Conservation (phyloP, 176 grass and related monocot genomes). For the Oryza rufipogon region DNA sequence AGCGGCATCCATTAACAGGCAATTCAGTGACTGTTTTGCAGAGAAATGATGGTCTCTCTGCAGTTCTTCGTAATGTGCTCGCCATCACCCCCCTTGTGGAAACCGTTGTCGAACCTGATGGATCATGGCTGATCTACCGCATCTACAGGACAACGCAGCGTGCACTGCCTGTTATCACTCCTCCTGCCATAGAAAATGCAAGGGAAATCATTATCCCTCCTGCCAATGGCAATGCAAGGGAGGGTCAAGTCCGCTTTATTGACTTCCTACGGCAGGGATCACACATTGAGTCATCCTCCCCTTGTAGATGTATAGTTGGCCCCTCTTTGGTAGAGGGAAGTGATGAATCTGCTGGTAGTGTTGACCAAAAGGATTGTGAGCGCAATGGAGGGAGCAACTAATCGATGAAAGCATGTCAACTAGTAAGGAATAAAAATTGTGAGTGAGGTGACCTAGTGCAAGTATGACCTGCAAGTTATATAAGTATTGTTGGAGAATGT, state of each 20-base stretch:
- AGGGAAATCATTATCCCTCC: too few species aligned
- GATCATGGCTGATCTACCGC: too few species aligned
- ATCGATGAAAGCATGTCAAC: too few species aligned
- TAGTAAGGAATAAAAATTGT: too few species aligned
- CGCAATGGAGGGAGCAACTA: too few species aligned
- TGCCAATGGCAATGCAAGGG: not conserved
- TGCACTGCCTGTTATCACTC: too few species aligned
- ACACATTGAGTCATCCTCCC: not conserved
- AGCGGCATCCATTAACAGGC: not conserved
- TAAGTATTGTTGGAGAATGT: too few species aligned
- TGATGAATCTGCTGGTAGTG: not conserved
- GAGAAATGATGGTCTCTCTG: not conserved
- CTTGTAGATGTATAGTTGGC: not conserved
- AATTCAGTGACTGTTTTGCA: not conserved
- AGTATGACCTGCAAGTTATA: too few species aligned
- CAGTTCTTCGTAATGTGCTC: not conserved
- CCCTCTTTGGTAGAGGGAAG: not conserved
- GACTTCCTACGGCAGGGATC: not conserved
- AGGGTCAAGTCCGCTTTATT: not conserved
- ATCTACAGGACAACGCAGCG: too few species aligned
- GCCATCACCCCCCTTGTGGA: not conserved
- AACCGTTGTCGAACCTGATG: too few species aligned
- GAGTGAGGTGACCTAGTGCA: too few species aligned
- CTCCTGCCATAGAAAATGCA: too few species aligned
- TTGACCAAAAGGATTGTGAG: not conserved